Conservation (phyloP, 2,329 filamentous ascomycete genomes). For the Diaporthe amygdali region DNA sequence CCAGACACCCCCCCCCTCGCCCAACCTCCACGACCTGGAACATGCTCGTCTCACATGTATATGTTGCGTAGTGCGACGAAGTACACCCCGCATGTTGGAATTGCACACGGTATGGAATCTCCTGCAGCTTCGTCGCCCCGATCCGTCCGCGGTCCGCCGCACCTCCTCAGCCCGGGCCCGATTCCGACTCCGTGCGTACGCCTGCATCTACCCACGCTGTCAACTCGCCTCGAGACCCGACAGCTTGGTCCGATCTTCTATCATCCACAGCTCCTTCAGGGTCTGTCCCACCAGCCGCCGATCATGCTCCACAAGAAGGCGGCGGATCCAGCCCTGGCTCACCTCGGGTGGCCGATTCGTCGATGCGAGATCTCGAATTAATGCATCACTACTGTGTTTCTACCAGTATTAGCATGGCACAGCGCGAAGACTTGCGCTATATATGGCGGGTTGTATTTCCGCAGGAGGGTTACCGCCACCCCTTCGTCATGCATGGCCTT, state of each 20-base stretch:
- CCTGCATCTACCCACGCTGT: too few species aligned
- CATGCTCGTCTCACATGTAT: neutral
- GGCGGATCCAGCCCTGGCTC: neutral
- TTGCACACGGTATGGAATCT: neutral
- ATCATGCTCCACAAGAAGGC: neutral
- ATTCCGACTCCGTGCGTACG: too few species aligned
- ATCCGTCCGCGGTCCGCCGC: neutral
- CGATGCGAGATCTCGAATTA: neutral
- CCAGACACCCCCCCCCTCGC: too few species aligned
- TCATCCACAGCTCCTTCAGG: neutral
- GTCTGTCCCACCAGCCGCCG: neutral
- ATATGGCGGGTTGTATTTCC: neutral
- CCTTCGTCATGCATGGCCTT: slow-evolving; percentile 1
- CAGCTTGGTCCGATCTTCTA: neutral
- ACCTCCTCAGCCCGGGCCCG: neutral
- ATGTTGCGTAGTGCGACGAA: neutral
- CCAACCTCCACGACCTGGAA: neutral
- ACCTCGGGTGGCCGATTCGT: neutral
- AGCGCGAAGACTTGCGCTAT: neutral
- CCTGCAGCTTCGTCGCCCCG: neutral
- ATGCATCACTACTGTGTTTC: neutral
- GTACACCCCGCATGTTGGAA: neutral
- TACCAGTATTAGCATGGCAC: neutral
- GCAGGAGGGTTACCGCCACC: neutral
- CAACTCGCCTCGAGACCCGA: neutral